A percentile compares a stretch with the other conserved stretches of the same genome.
These are phyloP conservation scores for Scheffersomyces parashehatae DNA, from an alignment of 1,139 yeast species.

Conservation along the genomic window DNA sequence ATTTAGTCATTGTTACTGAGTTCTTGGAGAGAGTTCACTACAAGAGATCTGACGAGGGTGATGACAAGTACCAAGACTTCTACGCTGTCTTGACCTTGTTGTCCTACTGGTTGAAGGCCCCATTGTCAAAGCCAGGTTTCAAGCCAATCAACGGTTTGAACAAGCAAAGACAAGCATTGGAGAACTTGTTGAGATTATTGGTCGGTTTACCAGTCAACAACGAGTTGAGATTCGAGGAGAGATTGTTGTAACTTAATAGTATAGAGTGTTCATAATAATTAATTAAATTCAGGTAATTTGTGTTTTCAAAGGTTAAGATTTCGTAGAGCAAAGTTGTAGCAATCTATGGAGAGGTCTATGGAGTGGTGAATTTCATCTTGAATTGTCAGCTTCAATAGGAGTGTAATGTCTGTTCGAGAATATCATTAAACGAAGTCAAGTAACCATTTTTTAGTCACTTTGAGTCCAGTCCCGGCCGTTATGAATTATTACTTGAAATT, in stretches of 20 bases:
- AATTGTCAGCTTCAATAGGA: too few relatives aligned
- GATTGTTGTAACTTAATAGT: slow-evolving; percentile 47
- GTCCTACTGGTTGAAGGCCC: slow-evolving; percentile 97
- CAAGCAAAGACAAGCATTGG: slow-evolving; percentile 91
- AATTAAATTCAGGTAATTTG: too few relatives aligned
- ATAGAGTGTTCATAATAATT: neutral
- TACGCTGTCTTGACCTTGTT: slow-evolving; percentile 86
- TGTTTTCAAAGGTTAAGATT: too few relatives aligned
- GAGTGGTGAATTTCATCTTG: too few relatives aligned
- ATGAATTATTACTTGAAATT: too few relatives aligned
- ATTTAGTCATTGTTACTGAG: slow-evolving; percentile 86
- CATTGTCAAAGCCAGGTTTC: slow-evolving; percentile 86
- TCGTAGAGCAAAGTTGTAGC: too few relatives aligned
- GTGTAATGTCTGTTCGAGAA: too few relatives aligned
- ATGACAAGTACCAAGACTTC: slow-evolving; percentile 58
- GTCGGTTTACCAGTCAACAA: slow-evolving; percentile 89
- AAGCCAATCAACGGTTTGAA: slow-evolving; percentile 91
- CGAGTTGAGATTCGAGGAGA: slow-evolving; percentile 93
- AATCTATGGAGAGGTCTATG: too few relatives aligned
- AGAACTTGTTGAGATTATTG: slow-evolving; percentile 84
- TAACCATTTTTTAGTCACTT: too few relatives aligned
- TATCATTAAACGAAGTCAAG: too few relatives aligned
- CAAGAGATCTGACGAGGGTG: slow-evolving; percentile 49
- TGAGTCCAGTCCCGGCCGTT: too few relatives aligned
- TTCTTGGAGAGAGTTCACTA: slow-evolving; percentile 84